Percentiles rank a stretch among this genome's conserved stretches.
These are phyloP conservation scores for Podila horticola DNA, from an alignment of 192 early-diverging fungal species.

Conservation along the genomic window DNA sequence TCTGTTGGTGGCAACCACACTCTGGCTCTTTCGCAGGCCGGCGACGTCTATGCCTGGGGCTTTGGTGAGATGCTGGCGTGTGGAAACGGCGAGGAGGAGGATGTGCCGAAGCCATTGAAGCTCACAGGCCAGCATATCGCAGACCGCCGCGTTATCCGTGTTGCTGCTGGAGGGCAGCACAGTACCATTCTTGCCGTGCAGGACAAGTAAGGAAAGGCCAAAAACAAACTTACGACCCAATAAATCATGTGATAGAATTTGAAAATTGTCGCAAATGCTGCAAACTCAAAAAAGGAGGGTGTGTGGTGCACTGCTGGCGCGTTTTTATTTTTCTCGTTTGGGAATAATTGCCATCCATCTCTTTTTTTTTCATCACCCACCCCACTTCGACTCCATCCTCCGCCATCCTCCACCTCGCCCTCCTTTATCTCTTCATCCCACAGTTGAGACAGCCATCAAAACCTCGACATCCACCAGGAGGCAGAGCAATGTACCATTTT, in stretches of 20 bases:
- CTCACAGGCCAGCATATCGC: constrained; percentile 77
- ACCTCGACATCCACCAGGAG: not conserved
- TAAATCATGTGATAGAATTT: no score
- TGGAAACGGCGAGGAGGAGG: constrained; percentile 81
- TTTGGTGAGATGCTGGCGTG: constrained; percentile 88
- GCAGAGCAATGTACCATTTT: not conserved
- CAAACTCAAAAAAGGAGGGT: not conserved
- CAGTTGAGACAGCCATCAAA: not conserved
- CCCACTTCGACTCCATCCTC: not conserved
- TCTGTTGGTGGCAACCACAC: constrained; percentile 72
- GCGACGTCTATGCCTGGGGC: constrained; percentile 86
- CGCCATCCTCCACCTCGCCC: not conserved
- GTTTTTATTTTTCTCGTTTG: constrained; percentile 1
- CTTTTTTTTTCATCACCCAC: constrained; percentile 7
- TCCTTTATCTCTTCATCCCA: not conserved
- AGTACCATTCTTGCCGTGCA: constrained; percentile 62
- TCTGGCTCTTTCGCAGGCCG: constrained; percentile 64
- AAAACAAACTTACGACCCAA: no score
- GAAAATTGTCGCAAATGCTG: no score
- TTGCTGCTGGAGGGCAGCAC: constrained; percentile 87
- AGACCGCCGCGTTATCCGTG: constrained; percentile 66
- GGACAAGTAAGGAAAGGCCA: not conserved
- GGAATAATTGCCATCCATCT: constrained; percentile 1
- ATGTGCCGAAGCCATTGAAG: constrained; percentile 71
- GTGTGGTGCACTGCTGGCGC: not conserved